Evolutionary conservation across 2,329 filamentous ascomycete genomes (phyloP).

Genomic region (Beauveria asiatica): DNA sequence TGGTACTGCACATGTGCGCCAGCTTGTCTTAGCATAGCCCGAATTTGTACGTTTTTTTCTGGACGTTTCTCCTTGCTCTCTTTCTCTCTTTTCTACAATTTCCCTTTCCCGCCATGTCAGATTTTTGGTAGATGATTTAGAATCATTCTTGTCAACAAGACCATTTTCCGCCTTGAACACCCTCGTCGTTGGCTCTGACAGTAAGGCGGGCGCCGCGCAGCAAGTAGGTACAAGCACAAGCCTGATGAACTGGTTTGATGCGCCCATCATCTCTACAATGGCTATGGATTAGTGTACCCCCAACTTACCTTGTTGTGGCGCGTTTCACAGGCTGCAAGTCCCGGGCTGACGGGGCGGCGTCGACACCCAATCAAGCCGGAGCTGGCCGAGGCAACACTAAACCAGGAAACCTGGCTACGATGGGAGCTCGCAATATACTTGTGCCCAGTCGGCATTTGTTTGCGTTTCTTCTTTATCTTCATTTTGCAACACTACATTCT

Average conservation of each 20-base stretch:
- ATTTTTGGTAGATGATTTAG: constrained; percentile 5
- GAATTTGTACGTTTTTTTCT: neutral
- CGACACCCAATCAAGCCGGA: constrained; percentile 2
- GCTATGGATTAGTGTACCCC: too few relatives aligned
- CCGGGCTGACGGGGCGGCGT: neutral
- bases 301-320: neutral
- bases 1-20: neutral
- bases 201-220: too few relatives aligned
- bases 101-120: neutral
- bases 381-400: neutral
- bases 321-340: neutral
- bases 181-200: neutral
- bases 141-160: neutral
- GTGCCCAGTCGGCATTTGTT: too few relatives aligned
- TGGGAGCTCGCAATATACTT: too few relatives aligned
- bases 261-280: too few relatives aligned
- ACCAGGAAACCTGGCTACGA: neutral
- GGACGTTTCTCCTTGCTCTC: neutral
- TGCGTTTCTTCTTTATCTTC: too few relatives aligned
- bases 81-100: neutral
- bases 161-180: neutral
- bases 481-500: too few relatives aligned
- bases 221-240: too few relatives aligned
- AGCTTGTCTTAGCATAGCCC: neutral
- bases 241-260: too few relatives aligned